Conservation (phyloP, 2,329 filamentous ascomycete genomes). For the Ilyonectria sp. region DNA sequence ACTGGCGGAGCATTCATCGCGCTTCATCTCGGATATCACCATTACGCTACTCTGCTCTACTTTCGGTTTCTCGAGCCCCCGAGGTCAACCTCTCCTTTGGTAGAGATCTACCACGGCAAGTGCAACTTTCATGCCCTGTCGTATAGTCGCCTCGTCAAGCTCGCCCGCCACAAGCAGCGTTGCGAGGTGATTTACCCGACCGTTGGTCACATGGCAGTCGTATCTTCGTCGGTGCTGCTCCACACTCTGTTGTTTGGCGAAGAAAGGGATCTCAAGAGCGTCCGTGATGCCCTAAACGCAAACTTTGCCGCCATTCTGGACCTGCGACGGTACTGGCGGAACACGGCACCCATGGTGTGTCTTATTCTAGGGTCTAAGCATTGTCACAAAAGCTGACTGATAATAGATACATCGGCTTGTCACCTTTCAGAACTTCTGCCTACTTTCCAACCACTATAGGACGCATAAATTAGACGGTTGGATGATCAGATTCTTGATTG, state of each 20-base stretch:
- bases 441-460: slow-evolving; percentile 27
- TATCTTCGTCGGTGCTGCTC: slow-evolving; percentile 38
- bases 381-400: background rate
- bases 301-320: slow-evolving; percentile 41
- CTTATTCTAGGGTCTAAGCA: background rate
- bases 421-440: slow-evolving; percentile 37
- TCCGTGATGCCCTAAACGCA: slow-evolving; percentile 29
- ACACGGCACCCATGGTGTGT: slow-evolving; percentile 28
- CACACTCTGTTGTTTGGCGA: slow-evolving; percentile 40
- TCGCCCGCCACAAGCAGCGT: slow-evolving; percentile 8
- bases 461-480: slow-evolving; percentile 38
- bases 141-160: slow-evolving; percentile 45
- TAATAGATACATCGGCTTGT: slow-evolving; percentile 35
- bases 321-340: slow-evolving; percentile 37
- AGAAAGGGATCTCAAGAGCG: slow-evolving; percentile 20
- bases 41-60: slow-evolving; percentile 56
- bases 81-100: background rate
- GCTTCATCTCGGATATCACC: slow-evolving; percentile 55
- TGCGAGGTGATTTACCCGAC: slow-evolving; percentile 36
- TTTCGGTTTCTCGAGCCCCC: slow-evolving; percentile 53
- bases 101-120: background rate
- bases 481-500: slow-evolving; percentile 39
- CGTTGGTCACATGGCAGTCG: slow-evolving; percentile 40
- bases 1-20: slow-evolving; percentile 53
- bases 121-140: slow-evolving; percentile 50